A percentile compares a stretch with the other conserved stretches of the same genome.
phyloP scores from a whole-genome alignment of 2,329 filamentous ascomycete genomes.

The Cladosporium sp. region DNA sequence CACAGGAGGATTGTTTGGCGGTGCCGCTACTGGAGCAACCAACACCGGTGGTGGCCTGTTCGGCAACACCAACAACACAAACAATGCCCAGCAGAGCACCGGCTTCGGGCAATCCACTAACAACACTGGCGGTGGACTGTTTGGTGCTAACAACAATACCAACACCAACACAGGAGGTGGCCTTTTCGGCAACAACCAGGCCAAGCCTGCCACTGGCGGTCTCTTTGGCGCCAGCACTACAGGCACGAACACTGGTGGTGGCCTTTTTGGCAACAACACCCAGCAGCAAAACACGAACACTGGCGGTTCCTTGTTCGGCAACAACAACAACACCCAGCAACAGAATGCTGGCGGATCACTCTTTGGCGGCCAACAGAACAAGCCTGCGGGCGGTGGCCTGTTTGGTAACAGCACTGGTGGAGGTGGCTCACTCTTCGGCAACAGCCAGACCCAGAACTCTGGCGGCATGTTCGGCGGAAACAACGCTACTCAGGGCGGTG shows the following conservation, averaged over 20 bases:
- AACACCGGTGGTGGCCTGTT: conserved; percentile 41
- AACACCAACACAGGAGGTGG: conserved; percentile 27
- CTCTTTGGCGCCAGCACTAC: conserved; percentile 37
- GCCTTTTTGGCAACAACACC: conserved; percentile 21
- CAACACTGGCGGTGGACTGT: conserved; percentile 33
- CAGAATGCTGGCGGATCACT: conserved; percentile 40
- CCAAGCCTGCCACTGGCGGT: conserved; percentile 34
- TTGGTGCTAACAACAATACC: conserved; percentile 31
- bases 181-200: conserved; percentile 26
- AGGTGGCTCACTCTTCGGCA: conserved; percentile 42
- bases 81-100: conserved; percentile 18
- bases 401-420: conserved; percentile 41
- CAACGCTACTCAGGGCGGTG: conserved; percentile 33
- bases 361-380: conserved; percentile 19
- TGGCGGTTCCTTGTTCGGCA: conserved; percentile 35
- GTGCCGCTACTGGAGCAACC: conserved; percentile 34
- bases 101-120: conserved; percentile 38
- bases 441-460: conserved; percentile 35
- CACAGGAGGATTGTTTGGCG: conserved; percentile 41
- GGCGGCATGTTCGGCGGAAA: conserved; percentile 25
- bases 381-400: conserved; percentile 23
- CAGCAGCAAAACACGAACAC: conserved; percentile 18
- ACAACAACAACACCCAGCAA: conserved; percentile 48
- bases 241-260: conserved; percentile 18
- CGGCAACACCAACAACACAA: conserved; percentile 29